Percentiles rank a stretch among this genome's conserved stretches.
Conservation (phyloP, 805 yeast species). For the Wickerhamomyces chambardii region DNA sequence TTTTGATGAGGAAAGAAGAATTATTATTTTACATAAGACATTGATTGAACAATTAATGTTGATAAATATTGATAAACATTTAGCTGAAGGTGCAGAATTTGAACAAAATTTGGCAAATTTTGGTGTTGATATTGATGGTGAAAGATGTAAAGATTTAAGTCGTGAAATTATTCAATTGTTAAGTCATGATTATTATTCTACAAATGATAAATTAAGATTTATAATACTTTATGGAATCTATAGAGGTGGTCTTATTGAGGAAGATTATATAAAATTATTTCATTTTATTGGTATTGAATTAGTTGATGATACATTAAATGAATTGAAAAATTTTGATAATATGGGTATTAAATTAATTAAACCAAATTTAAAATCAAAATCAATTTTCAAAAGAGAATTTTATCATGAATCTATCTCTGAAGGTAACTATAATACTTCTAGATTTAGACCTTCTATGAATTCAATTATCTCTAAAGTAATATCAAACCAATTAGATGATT, state of each 20-base stretch:
- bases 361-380: constrained; percentile 28
- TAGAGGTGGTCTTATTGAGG: constrained; percentile 72
- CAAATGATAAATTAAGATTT: constrained; percentile 65
- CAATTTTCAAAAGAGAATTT: constrained; percentile 34
- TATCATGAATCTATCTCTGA: constrained; percentile 43
- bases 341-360: constrained; percentile 52
- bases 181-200: constrained; percentile 35
- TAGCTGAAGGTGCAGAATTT: constrained; percentile 71
- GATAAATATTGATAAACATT: constrained; percentile 43
- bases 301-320: constrained; percentile 36
- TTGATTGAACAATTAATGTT: constrained; percentile 59
- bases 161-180: constrained; percentile 53
- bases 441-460: constrained; percentile 66
- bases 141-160: constrained; percentile 47
- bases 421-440: constrained; percentile 46
- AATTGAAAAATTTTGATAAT: constrained; percentile 47
- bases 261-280: constrained; percentile 65
- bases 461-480: constrained; percentile 44
- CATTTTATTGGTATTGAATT: constrained; percentile 37
- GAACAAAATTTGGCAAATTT: constrained; percentile 78
- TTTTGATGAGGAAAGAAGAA: constrained; percentile 58
- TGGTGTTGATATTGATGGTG: constrained; percentile 64
- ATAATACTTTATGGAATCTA: constrained; percentile 68
- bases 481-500: constrained; percentile 44
- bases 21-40: constrained; percentile 49